These are phyloP conservation scores for Aspergillus proliferans DNA, from an alignment of 2,329 filamentous ascomycete species.

Conservation along the genomic window DNA sequence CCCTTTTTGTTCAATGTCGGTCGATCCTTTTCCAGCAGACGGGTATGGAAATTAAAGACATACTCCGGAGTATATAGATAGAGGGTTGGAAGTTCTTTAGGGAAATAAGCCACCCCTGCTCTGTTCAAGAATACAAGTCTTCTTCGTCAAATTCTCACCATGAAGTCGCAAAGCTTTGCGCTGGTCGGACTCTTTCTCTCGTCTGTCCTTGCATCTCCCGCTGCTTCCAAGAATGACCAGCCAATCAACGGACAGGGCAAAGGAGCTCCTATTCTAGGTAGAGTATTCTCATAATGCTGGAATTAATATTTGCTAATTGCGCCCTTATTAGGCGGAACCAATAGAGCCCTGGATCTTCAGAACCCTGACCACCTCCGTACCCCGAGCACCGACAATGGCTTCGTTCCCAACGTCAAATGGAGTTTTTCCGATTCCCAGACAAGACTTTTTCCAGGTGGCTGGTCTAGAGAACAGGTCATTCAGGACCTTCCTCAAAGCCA, in stretches of 20 bases:
- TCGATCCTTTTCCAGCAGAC: background rate
- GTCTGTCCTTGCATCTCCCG: conserved; percentile 8
- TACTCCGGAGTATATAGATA: background rate
- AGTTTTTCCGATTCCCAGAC: conserved; percentile 64
- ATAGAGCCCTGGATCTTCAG: conserved; percentile 54
- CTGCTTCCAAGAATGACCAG: conserved; percentile 47
- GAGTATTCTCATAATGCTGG: conserved; percentile 2
- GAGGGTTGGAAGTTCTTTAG: background rate
- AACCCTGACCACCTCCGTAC: conserved; percentile 60
- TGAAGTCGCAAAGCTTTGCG: background rate
- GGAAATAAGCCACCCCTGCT: background rate
- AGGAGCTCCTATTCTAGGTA: conserved; percentile 55
- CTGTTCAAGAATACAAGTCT: background rate
- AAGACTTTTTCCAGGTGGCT: conserved; percentile 56
- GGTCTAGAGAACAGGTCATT: conserved; percentile 61
- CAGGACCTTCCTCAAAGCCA: conserved; percentile 60
- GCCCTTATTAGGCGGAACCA: conserved; percentile 53
- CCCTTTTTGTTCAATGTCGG: background rate
- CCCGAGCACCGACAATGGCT: conserved; percentile 57
- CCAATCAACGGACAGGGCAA: conserved; percentile 53
- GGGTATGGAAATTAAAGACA: background rate
- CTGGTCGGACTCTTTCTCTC: conserved; percentile 11
- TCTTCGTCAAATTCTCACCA: background rate
- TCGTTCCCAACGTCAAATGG: conserved; percentile 63
- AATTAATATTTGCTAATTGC: background rate